These are phyloP conservation scores for Fusarium falciforme DNA, from an alignment of 2,329 filamentous ascomycete genomes.

Conservation along the genomic window DNA sequence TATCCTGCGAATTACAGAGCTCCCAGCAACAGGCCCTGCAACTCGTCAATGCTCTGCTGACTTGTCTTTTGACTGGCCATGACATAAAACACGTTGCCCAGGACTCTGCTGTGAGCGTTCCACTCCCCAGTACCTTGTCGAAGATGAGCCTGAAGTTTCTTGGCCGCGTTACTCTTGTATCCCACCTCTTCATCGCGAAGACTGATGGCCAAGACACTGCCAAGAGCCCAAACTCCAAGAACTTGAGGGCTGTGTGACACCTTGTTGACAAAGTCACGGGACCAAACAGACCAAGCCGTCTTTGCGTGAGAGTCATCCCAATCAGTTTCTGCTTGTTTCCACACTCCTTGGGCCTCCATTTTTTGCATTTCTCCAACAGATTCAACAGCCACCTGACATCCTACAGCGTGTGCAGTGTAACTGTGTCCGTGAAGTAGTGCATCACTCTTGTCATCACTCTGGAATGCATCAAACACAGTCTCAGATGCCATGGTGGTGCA, in stretches of 20 bases:
- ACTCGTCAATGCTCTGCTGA: conserved; percentile 39
- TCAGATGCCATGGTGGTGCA: conserved; percentile 81
- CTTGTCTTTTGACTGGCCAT: conserved; percentile 64
- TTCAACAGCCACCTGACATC: conserved; percentile 81
- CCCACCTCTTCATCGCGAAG: conserved; percentile 56
- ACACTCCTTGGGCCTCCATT: conserved; percentile 67
- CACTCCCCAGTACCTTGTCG: conserved; percentile 48
- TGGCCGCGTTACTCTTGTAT: conserved; percentile 61
- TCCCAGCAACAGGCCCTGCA: conserved; percentile 32
- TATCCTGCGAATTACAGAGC: conserved; percentile 4
- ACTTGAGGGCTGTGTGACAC: conserved; percentile 70
- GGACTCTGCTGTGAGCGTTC: conserved; percentile 65
- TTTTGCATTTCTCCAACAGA: conserved; percentile 69
- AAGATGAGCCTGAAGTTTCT: conserved; percentile 55
- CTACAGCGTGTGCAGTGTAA: conserved; percentile 86
- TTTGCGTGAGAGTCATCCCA: conserved; percentile 4
- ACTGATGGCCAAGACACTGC: conserved; percentile 77
- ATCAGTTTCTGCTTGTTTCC: conserved; percentile 54
- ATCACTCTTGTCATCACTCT: conserved; percentile 78
- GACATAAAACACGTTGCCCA: conserved; percentile 69
- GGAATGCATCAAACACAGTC: conserved; percentile 77
- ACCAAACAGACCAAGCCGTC: conserved; percentile 77
- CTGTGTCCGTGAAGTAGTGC: conserved; percentile 87
- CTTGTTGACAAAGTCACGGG: conserved; percentile 65
- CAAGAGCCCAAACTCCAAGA: conserved; percentile 76